Conservation (phyloP, 495 filamentous ascomycete species). For the Schizothecium vesticola region DNA sequence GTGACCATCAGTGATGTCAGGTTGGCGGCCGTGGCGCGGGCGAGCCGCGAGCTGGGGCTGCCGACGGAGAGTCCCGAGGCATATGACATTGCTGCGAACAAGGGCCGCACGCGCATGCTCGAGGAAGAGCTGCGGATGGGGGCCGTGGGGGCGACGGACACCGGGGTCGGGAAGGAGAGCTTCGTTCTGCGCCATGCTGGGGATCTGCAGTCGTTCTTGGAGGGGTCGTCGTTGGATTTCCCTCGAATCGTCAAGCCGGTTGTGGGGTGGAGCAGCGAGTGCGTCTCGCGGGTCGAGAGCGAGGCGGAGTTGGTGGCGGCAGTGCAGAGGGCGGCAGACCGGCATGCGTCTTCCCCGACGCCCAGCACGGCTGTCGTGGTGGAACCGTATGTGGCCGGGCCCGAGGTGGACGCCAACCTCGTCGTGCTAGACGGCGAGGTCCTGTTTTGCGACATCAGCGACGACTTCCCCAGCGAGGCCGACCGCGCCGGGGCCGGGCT, state of each 20-base stretch:
- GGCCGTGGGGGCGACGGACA: neutral
- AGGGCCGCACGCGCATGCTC: constrained; percentile 16
- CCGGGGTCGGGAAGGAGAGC: constrained; percentile 7
- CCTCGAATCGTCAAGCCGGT: constrained; percentile 46
- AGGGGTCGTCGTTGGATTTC: constrained; percentile 15
- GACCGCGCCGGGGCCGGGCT: constrained; percentile 16
- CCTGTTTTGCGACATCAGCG: constrained; percentile 37
- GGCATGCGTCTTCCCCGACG: constrained; percentile 16
- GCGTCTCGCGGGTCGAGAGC: constrained; percentile 37
- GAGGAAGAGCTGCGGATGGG: constrained; percentile 4
- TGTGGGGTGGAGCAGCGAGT: constrained; percentile 38
- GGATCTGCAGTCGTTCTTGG: constrained; percentile 8
- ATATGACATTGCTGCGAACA: constrained; percentile 18
- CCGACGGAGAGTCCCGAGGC: constrained; percentile 13
- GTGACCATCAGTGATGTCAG: constrained; percentile 24
- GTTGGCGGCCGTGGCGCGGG: constrained; percentile 15
- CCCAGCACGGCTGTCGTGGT: constrained; percentile 23
- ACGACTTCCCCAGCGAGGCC: constrained; percentile 37
- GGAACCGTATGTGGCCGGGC: constrained; percentile 31
- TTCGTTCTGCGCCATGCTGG: constrained; percentile 9
- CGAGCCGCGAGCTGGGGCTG: constrained; percentile 14
- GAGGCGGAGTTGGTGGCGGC: constrained; percentile 24
- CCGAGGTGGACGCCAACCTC: constrained; percentile 43
- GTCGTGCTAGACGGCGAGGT: constrained; percentile 35
- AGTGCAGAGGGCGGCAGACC: constrained; percentile 16